Percentiles rank a stretch among this genome's conserved stretches.
Evolutionary conservation across 441 rosid species (phyloP).

Genomic region (Brassica balearica): DNA sequence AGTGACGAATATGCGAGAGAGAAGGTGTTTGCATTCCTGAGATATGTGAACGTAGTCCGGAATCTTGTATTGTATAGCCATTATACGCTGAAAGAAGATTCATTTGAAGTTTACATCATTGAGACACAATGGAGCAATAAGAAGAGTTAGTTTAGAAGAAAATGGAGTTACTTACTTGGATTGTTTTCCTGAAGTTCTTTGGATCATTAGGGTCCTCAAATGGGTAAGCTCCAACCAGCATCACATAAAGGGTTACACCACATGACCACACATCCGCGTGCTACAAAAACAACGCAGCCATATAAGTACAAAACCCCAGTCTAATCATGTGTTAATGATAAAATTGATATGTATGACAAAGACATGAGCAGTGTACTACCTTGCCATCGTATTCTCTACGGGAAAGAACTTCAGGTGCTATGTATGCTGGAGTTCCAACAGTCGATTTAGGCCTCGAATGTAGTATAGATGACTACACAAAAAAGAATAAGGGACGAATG

Average conservation of each 20-base stretch:
- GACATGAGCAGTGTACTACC: no score
- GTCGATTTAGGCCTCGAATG: constrained; percentile 96
- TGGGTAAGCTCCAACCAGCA: constrained; percentile 98
- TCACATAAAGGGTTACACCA: constrained; percentile 95
- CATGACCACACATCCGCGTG: constrained; percentile 99
- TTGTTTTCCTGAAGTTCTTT: constrained; percentile 90
- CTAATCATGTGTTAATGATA: background rate
- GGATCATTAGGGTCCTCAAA: constrained; percentile 96
- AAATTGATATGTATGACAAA: no score
- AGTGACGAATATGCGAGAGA: no score
- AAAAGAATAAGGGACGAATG: constrained; percentile 14
- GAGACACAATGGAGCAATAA: constrained; percentile 1
- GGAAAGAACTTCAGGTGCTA: constrained; percentile 90
- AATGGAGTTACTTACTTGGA: constrained; percentile 57
- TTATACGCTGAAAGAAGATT: constrained; percentile 60
- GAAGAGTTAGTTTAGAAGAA: background rate
- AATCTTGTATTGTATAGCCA: constrained; percentile 86
- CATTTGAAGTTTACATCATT: background rate
- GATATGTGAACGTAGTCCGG: constrained; percentile 92
- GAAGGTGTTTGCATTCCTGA: background rate
- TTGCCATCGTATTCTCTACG: no score
- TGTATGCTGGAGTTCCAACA: constrained; percentile 96
- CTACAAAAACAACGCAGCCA: constrained; percentile 49
- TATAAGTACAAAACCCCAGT: constrained; percentile 15
- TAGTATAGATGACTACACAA: constrained; percentile 75